Evolutionary conservation across 352 stramenopile species (phyloP), one percentile per base, ranked within the genome.

Genomic region (Achlya hypogyna): DNA sequence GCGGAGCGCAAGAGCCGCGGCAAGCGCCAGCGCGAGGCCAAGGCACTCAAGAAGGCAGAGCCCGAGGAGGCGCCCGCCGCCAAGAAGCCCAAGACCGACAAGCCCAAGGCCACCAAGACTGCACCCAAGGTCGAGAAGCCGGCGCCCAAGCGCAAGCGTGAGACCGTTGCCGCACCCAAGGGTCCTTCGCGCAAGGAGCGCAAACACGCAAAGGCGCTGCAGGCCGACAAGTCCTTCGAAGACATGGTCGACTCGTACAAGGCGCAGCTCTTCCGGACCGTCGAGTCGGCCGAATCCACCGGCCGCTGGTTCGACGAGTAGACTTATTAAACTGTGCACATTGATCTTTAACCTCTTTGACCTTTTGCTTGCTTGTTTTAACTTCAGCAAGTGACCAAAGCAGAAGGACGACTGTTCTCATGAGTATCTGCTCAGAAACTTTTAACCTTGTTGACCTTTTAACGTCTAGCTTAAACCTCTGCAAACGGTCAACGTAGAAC

Each of bases 161-260:
- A 56, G 29, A 70, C 69, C 38, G 67, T 80, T 18, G 40, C 25
- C 35, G 54, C 54, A 12, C 4, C 35, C 35, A 14, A 14, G 20
- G 12, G 2, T 12, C 31, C 18, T 43, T 91, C 82, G 58, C 84
- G 84, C 43, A 90, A 77, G 69, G 76, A 91, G 58, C 82, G 79
- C 63, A 93, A 91, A 70, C 70, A 80, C 53, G 71, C 67, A 0
- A 78, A 81, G 62, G 74, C 84, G 62, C 40, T 69, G 14, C 68
- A 78, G 51, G 73, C 83, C 47, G 85, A 93, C 56, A 74, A 81
- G 59, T 89, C 79, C 43, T 93, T 91, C 53, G 85, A 93, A 29
- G 78, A 76, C 25, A 71, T 93, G 47, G 85, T 93, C 70, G 73
- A 74, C 64, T 84, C 75, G 54, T 93, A 93, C 82, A 93, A 91